Evolutionary conservation across 257 asterid genomes (phyloP), one percentile per base, ranked within the genome.

Genomic region (Paulownia fortunei): DNA sequence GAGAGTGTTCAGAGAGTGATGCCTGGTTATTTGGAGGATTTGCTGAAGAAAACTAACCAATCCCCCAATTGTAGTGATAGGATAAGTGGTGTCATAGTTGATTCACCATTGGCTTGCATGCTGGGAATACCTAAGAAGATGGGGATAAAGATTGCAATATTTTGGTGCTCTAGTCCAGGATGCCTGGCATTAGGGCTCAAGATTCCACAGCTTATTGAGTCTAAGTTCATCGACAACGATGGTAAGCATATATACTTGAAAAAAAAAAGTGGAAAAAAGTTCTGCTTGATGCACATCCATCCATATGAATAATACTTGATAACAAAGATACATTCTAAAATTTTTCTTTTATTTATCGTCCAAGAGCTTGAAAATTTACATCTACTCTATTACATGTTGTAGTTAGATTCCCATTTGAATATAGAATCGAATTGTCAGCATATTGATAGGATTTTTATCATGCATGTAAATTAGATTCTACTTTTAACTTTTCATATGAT

Each of bases 131-230:
- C 92, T 39, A 79, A 86, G 85, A 85, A 79, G 64, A 65, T 82
- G 84, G 92, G 90, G 41, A 7, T 84, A 3, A 78, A 87, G 76
- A 46, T 64, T 76, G 91, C 83, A 4, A 59, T 80, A 5, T 85
- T 70, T 79, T 87, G 88, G 88, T 79, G 85, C 69, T 89, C 94
- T 44, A 77, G 80, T n/a, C 83, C 86, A n/a, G 92, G 88, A 55
- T 77, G 91, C 79, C 76, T 89, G 79, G 86, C 87, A 0, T 69
- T 89, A 44, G 86, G 84, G 15, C 32, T 78, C 79, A 83, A 77
- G 39, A 80, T 82, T 54, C 84, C 84, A 7, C 73, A 79, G 32
- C 87, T 90, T 55, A n/a, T 78, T 18, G 78, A 79, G 51, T 73
- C 70, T 13, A 47, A 83, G 49, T 64, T 81, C 70, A 79, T 86